These are phyloP conservation scores for Epichloe hybrida DNA, from an alignment of 2,329 filamentous ascomycete species.

Conservation along the genomic window DNA sequence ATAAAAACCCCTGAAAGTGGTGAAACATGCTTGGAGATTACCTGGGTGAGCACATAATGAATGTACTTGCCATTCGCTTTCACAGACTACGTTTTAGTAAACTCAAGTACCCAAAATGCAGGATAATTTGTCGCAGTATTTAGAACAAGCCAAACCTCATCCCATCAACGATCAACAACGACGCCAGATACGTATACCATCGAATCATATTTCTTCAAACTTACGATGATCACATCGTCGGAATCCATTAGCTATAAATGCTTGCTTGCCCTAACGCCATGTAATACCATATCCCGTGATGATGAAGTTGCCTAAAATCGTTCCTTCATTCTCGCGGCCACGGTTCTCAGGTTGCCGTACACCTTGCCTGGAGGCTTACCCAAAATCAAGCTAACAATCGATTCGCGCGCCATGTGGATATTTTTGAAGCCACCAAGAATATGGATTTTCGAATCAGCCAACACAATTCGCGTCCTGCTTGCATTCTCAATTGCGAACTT, in stretches of 20 bases:
- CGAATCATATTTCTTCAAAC: neutral
- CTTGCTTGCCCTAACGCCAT: constrained; percentile 2
- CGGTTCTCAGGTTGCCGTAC: constrained; percentile 75
- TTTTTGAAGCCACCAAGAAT: constrained; percentile 95
- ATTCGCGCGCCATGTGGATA: constrained; percentile 59
- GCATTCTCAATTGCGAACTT: constrained; percentile 92
- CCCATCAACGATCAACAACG: neutral
- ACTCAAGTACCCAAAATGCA: too few relatives aligned
- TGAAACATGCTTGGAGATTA: too few relatives aligned
- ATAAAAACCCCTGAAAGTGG: too few relatives aligned
- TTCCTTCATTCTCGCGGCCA: constrained; percentile 92
- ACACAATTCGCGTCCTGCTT: constrained; percentile 71
- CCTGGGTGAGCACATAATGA: too few relatives aligned
- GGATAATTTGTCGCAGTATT: too few relatives aligned
- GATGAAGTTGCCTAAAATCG: constrained; percentile 47
- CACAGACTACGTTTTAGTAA: too few relatives aligned
- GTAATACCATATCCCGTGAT: neutral
- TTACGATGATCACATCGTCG: neutral
- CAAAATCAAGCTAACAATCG: constrained; percentile 39
- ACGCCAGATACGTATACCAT: neutral
- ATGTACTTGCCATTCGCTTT: too few relatives aligned
- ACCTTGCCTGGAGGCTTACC: constrained; percentile 61
- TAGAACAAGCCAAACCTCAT: too few relatives aligned
- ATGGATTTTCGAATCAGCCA: constrained; percentile 85
- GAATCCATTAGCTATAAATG: constrained; percentile 2